Conservation (phyloP, 2,329 filamentous ascomycete species). For the Cylindrodendrum hubeiense region DNA sequence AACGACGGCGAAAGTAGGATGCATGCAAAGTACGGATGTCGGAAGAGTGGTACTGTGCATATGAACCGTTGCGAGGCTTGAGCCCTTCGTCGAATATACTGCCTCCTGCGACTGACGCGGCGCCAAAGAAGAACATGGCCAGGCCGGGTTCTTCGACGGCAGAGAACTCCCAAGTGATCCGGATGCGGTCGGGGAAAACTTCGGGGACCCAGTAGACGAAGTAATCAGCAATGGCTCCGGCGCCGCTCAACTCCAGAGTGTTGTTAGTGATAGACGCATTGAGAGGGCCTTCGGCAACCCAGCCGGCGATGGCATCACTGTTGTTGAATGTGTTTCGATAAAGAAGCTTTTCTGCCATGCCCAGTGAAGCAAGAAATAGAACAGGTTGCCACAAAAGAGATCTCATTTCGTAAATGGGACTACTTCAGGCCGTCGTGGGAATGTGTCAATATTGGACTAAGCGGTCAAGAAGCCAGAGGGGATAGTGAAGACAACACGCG, state of each 20-base stretch:
- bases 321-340: slow-evolving; percentile 37
- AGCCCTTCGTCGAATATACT: slow-evolving; percentile 39
- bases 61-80: slow-evolving; percentile 36
- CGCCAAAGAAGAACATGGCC: slow-evolving; percentile 42
- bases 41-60: slow-evolving; percentile 40
- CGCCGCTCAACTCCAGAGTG: slow-evolving; percentile 36
- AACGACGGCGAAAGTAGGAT: slow-evolving; percentile 41
- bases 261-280: slow-evolving; percentile 35
- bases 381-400: no score
- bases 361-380: not conserved
- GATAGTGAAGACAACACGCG: no score
- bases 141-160: slow-evolving; percentile 35
- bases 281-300: slow-evolving; percentile 38
- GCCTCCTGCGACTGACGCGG: slow-evolving; percentile 30
- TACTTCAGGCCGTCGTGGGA: no score
- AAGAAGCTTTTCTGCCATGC: slow-evolving; percentile 33
- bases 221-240: slow-evolving; percentile 29
- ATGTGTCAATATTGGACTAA: no score
- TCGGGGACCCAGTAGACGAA: slow-evolving; percentile 41
- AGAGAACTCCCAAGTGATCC: slow-evolving; percentile 40
- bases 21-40: slow-evolving; percentile 40
- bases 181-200: slow-evolving; percentile 39
- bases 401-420: no score
- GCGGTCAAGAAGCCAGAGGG: no score
- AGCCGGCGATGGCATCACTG: slow-evolving; percentile 26